Evolutionary conservation across 2,329 filamentous ascomycete genomes (phyloP).

Genomic region (Aspergillus vadensis): DNA sequence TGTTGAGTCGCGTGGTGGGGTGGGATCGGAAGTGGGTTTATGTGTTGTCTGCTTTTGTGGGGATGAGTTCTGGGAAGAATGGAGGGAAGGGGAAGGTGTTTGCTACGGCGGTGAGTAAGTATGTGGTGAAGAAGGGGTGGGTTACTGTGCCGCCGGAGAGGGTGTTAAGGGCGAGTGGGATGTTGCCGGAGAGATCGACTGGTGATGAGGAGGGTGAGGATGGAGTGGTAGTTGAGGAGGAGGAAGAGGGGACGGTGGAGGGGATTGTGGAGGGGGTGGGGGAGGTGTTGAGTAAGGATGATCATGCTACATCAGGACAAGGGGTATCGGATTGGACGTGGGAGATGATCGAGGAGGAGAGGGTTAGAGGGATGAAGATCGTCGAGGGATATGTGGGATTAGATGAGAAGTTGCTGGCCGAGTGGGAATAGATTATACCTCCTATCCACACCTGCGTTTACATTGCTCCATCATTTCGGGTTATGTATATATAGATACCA

Average conservation of each 20-base stretch:
- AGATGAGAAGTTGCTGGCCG: constrained; percentile 54
- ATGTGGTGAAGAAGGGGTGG: constrained; percentile 78
- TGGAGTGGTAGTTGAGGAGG: constrained; percentile 23
- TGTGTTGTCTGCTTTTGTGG: constrained; percentile 72
- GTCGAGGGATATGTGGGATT: constrained; percentile 58
- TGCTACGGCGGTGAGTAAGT: constrained; percentile 74
- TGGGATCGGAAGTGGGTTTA: constrained; percentile 87
- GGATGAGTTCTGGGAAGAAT: constrained; percentile 41
- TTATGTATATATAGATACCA: constrained; percentile 2
- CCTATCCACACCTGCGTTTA: not conserved
- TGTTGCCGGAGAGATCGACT: constrained; percentile 72
- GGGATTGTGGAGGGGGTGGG: constrained; percentile 54
- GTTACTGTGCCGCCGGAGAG: constrained; percentile 82
- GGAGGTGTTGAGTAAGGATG: constrained; percentile 32
- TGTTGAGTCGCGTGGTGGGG: constrained; percentile 68
- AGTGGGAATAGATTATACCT: constrained; percentile 37
- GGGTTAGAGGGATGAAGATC: constrained; percentile 56
- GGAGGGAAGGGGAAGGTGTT: constrained; percentile 64
- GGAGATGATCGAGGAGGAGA: constrained; percentile 61
- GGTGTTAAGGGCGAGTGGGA: constrained; percentile 68
- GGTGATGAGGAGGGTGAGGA: not conserved
- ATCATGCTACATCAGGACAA: constrained; percentile 30
- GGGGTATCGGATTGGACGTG: constrained; percentile 57
- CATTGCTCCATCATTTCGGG: not conserved
- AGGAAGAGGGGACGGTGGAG: constrained; percentile 7